Evolutionary conservation across 129 eudicot species (phyloP), one percentile per base, ranked within the genome.

Genomic region (Flaveria robusta): DNA sequence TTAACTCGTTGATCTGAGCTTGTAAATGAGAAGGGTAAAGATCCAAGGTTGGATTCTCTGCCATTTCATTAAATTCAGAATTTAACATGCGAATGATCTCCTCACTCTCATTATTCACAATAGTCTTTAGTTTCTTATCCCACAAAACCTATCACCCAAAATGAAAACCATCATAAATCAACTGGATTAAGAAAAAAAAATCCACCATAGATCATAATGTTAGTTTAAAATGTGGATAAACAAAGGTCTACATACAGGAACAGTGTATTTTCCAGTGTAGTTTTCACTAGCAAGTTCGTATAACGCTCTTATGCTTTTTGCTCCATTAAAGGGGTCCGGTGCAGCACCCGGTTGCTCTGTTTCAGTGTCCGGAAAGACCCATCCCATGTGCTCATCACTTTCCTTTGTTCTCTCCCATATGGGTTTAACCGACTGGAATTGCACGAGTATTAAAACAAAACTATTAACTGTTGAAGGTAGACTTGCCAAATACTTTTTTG

Each of bases 341-440:
- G 74, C 87, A 69, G 96, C 99, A 56, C 92, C 99, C 13, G 82
- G 81, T 76, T 91, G 97, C 84, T 91, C 99, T 6, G 83, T 79
- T 66, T 84, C 86, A 15, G 86, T 84, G 64, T 77, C 83, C 7
- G 99, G 89, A 80, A 94, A 94, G 68, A 94, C 87, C 97, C 99
- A 94, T 68, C 99, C 99, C 91, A 84, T 89, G 84, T 94, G 99
- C 70, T 89, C 94, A 67, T 94, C 97, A 1, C 79, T 87, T 56
- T 87, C 96, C 85, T 86, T 94, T 7, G 99, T 94, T 72, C 94
- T 86, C 78, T 83, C 99, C 97, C 97, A 94, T 79, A 83, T 89
- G 13, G 99, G 85, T 43, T 89, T 91, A 34, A 87, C 96, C 0
- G 97, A 89, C 98, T 93, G 88, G 81, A 13, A 81, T 41, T 67